phyloP scores from a whole-genome alignment of 345 rosid species.

The Adansonia digitata region DNA sequence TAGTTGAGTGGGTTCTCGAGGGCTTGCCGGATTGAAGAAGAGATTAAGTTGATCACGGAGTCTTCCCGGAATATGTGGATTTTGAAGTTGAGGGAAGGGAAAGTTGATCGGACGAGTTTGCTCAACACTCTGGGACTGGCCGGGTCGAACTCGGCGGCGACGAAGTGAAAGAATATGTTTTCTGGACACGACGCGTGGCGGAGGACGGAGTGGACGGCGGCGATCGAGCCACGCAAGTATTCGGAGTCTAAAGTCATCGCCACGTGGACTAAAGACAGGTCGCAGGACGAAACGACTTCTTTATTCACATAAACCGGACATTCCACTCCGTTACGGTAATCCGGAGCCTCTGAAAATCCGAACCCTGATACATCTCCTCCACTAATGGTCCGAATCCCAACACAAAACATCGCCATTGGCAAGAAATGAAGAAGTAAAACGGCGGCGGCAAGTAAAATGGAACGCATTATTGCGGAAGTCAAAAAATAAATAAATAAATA shows the following conservation, averaged over 20 bases:
- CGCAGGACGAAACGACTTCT: conserved; percentile 50
- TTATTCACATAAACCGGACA: conserved; percentile 38
- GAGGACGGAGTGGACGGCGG: no score
- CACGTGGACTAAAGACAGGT: conserved; percentile 64
- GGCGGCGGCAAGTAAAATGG: conserved; percentile 14
- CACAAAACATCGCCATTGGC: conserved; percentile 26
- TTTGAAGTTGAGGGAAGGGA: conserved; percentile 85
- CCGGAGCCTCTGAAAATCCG: conserved; percentile 69
- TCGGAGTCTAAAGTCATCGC: conserved; percentile 95
- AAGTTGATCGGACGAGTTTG: conserved; percentile 71
- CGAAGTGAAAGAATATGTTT: conserved; percentile 73
- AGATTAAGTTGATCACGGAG: conserved; percentile 68
- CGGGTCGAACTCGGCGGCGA: conserved; percentile 86
- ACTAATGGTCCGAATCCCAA: conserved; percentile 47
- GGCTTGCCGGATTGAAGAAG: conserved; percentile 78
- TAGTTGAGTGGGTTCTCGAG: conserved; percentile 86
- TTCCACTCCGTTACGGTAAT: conserved; percentile 70
- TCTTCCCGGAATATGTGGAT: conserved; percentile 88
- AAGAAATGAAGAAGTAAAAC: conserved; percentile 12
- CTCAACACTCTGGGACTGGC: conserved; percentile 71
- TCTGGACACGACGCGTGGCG: no score
- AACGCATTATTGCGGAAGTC: neutral
- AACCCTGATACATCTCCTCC: conserved; percentile 20
- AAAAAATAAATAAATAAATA: no score
- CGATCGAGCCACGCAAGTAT: no score